Percentiles rank a stretch among this genome's conserved stretches.
phyloP scores from a whole-genome alignment of 1,284 basidiomycete species.

The Marasmius tenuissimus region DNA sequence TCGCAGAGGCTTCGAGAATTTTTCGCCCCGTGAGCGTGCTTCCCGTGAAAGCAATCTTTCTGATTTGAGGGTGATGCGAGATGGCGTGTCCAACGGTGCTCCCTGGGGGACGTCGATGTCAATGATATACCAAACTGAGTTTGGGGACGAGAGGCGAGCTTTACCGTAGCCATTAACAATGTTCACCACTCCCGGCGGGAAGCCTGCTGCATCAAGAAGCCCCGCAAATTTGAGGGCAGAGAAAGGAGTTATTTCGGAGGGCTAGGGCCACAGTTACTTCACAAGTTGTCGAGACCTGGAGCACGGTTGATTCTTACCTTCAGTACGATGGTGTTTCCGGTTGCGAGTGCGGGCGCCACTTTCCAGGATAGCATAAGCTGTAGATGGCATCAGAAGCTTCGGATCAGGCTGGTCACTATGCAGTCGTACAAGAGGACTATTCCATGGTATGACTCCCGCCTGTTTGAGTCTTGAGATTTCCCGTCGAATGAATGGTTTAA shows the following conservation, averaged over 20 bases:
- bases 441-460: constrained; percentile 69
- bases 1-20: constrained; percentile 65
- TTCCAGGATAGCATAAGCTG: constrained; percentile 71
- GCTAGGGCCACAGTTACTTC: constrained; percentile 28
- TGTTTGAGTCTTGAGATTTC: neutral
- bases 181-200: constrained; percentile 69
- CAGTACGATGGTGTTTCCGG: constrained; percentile 78
- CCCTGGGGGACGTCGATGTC: constrained; percentile 39
- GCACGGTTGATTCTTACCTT: constrained; percentile 39
- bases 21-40: constrained; percentile 63
- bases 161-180: constrained; percentile 73
- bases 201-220: constrained; percentile 54
- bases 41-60: constrained; percentile 49
- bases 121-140: neutral
- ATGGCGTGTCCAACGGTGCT: constrained; percentile 66
- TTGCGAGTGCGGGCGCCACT: constrained; percentile 79
- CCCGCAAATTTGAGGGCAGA: constrained; percentile 61
- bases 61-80: constrained; percentile 44
- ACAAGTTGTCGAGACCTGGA: neutral
- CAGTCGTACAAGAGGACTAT: constrained; percentile 35
- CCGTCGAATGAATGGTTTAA: neutral
- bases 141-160: neutral
- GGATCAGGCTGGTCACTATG: neutral
- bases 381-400: neutral
- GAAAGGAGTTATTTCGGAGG: constrained; percentile 86